These are phyloP conservation scores for Ceratocystis papillata DNA, from an alignment of 2,329 filamentous ascomycete species.

Conservation along the genomic window DNA sequence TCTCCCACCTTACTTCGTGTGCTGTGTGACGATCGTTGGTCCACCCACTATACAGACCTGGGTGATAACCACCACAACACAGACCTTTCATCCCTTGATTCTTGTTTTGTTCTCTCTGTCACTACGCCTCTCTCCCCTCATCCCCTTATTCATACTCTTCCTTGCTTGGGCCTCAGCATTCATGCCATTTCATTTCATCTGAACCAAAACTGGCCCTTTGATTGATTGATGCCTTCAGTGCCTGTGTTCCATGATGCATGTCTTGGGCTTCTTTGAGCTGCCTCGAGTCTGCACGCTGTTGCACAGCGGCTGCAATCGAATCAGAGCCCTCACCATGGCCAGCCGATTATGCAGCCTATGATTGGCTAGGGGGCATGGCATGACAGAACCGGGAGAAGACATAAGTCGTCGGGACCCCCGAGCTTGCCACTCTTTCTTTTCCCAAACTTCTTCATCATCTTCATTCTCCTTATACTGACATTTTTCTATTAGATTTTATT, in stretches of 20 bases:
- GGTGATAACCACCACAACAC: background rate
- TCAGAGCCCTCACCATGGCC: background rate
- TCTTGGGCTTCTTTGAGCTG: background rate
- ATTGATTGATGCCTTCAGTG: background rate
- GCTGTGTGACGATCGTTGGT: background rate
- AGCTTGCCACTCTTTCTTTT: background rate
- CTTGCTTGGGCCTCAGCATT: background rate
- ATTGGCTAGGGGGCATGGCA: background rate
- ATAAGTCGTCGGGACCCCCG: background rate
- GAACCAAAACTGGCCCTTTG: background rate
- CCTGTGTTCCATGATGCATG: constrained; percentile 9
- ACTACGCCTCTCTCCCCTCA: background rate
- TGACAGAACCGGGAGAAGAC: background rate
- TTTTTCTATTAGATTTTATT: background rate
- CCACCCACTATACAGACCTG: background rate
- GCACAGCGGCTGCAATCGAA: background rate
- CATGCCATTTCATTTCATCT: constrained; percentile 11
- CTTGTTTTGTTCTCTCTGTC: background rate
- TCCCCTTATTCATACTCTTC: too few relatives aligned
- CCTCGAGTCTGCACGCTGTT: constrained; percentile 6
- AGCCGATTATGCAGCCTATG: background rate
- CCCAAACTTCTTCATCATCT: background rate
- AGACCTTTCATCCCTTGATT: background rate
- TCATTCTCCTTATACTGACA: background rate
- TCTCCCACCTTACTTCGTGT: background rate